Evolutionary conservation across 371 early-diverging fungal species (phyloP).

Genomic region (Zychaea mexicana): DNA sequence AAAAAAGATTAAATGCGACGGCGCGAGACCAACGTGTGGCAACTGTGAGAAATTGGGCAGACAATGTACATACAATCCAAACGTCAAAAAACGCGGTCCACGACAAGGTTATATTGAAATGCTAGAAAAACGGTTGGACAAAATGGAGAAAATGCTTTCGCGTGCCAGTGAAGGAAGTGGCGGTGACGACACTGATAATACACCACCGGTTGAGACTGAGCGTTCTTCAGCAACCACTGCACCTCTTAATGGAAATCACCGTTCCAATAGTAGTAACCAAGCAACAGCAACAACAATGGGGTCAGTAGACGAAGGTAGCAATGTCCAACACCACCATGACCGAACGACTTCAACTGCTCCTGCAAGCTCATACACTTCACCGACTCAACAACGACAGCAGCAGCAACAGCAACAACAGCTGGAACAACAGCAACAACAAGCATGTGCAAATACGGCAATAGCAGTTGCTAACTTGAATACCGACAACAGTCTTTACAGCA

Average conservation of each 20-base stretch:
- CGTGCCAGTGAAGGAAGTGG: neutral
- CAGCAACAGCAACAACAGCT: neutral
- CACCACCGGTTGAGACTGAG: neutral
- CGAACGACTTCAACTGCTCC: neutral
- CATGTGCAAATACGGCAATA: neutral
- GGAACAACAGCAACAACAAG: too few species aligned
- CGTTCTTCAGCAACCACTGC: neutral
- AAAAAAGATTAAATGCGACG: constrained; percentile 75
- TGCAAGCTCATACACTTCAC: neutral
- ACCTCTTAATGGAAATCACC: neutral
- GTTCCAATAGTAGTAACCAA: neutral
- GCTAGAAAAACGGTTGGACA: constrained; percentile 71
- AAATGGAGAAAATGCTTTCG: constrained; percentile 55
- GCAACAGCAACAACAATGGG: neutral
- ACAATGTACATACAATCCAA: constrained; percentile 73
- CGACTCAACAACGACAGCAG: constrained; percentile 2
- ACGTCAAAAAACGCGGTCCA: constrained; percentile 76
- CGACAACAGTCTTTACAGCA: neutral
- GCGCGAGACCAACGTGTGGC: constrained; percentile 72
- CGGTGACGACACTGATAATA: neutral
- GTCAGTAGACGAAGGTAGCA: neutral
- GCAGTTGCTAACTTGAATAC: neutral
- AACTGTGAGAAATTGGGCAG: constrained; percentile 70
- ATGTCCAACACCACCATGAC: neutral
- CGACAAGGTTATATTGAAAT: constrained; percentile 81